Evolutionary conservation across 2,329 filamentous ascomycete species (phyloP).

Genomic region (Fusarium bulbicola): DNA sequence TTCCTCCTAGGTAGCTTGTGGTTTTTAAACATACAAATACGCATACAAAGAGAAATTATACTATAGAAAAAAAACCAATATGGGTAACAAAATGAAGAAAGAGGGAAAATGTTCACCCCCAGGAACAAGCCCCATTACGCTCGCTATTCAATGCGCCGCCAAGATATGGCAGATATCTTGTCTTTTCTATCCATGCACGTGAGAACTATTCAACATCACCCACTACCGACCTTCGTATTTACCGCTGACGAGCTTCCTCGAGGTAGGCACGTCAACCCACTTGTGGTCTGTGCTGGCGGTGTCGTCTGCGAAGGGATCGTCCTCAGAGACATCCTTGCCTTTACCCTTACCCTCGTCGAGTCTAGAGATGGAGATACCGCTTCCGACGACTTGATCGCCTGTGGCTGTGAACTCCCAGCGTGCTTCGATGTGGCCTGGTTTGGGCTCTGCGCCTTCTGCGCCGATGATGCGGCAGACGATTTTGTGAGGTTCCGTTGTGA

Average conservation of each 20-base stretch:
- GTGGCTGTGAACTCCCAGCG: conserved; percentile 72
- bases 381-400: conserved; percentile 57
- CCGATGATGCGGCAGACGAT: conserved; percentile 83
- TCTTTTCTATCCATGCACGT: conserved; percentile 35
- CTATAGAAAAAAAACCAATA: background rate
- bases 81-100: conserved; percentile 21
- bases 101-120: conserved; percentile 33
- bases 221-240: conserved; percentile 70
- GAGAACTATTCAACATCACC: conserved; percentile 5
- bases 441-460: conserved; percentile 75
- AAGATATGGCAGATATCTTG: conserved; percentile 42
- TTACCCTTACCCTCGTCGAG: conserved; percentile 62
- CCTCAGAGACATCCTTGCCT: conserved; percentile 59
- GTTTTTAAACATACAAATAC: conserved; percentile 10
- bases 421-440: conserved; percentile 81
- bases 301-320: conserved; percentile 75
- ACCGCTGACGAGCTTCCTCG: conserved; percentile 76
- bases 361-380: conserved; percentile 72
- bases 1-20: conserved; percentile 2
- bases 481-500: conserved; percentile 73
- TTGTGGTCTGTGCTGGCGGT: conserved; percentile 44
- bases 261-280: conserved; percentile 75
- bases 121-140: conserved; percentile 34
- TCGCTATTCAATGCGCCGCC: conserved; percentile 44
- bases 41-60: conserved; percentile 26